Evolutionary conservation across 1,139 yeast genomes (phyloP).

Genomic region (Pichia sp.): DNA sequence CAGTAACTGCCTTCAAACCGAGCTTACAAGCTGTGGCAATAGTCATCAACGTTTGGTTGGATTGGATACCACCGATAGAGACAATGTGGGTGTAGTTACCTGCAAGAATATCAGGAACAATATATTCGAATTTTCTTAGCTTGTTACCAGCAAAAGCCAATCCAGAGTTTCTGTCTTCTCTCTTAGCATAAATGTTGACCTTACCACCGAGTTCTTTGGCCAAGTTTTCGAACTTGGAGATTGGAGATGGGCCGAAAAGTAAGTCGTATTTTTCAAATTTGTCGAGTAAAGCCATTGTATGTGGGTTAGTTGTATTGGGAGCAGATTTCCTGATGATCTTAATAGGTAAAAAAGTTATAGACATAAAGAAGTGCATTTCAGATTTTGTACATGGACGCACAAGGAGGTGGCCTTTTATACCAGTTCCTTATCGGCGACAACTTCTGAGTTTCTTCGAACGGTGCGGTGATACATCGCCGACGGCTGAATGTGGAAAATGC

Average conservation of each 20-base stretch:
- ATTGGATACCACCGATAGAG: slow-evolving; percentile 34
- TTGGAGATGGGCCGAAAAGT: slow-evolving; percentile 34
- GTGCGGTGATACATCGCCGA: slow-evolving; percentile 5
- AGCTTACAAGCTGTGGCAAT: slow-evolving; percentile 34
- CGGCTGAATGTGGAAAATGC: background rate
- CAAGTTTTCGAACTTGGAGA: slow-evolving; percentile 29
- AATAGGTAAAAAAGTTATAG: background rate
- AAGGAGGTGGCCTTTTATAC: background rate
- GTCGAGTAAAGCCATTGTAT: slow-evolving; percentile 22
- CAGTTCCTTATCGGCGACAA: background rate
- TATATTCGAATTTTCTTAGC: slow-evolving; percentile 32
- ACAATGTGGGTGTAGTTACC: slow-evolving; percentile 34
- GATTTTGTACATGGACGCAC: no score
- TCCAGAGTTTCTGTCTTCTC: slow-evolving; percentile 35
- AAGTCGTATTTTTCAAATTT: slow-evolving; percentile 30
- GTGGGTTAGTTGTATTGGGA: background rate
- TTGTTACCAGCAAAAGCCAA: slow-evolving; percentile 35
- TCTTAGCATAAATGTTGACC: slow-evolving; percentile 32
- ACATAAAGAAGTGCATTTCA: background rate
- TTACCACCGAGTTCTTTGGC: slow-evolving; percentile 30
- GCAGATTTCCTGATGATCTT: background rate
- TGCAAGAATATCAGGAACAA: slow-evolving; percentile 32
- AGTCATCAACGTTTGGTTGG: slow-evolving; percentile 34
- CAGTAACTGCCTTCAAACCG: slow-evolving; percentile 32
- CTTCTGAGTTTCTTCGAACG: slow-evolving; percentile 11